A percentile compares a stretch with the other conserved stretches of the same genome.
Conservation (phyloP, 2,329 filamentous ascomycete species). For the Taxawa tesnikishii region DNA sequence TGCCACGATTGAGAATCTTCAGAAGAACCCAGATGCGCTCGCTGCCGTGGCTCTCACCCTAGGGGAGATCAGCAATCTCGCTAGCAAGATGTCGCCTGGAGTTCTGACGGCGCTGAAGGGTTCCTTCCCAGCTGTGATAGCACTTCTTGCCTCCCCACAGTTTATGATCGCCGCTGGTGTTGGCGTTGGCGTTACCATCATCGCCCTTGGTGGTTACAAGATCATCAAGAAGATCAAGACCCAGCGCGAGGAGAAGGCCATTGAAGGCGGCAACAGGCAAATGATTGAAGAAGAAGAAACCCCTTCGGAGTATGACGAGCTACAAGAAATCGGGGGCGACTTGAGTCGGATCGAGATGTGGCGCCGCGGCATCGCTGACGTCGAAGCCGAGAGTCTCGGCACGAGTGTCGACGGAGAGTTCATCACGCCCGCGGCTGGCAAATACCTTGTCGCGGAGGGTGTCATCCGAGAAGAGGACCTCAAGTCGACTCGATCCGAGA, state of each 20-base stretch:
- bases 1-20: slow-evolving; percentile 67
- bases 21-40: slow-evolving; percentile 78
- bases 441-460: slow-evolving; percentile 31
- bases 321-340: slow-evolving; percentile 41
- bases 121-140: slow-evolving; percentile 74
- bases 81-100: slow-evolving; percentile 72
- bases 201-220: slow-evolving; percentile 93
- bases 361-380: slow-evolving; percentile 51
- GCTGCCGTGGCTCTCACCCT: slow-evolving; percentile 88
- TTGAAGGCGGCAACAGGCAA: slow-evolving; percentile 12
- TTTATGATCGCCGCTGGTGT: slow-evolving; percentile 89
- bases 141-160: slow-evolving; percentile 76
- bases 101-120: slow-evolving; percentile 66
- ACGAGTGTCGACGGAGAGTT: slow-evolving; percentile 56
- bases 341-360: slow-evolving; percentile 49
- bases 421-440: slow-evolving; percentile 45
- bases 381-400: slow-evolving; percentile 38
- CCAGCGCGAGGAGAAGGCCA: slow-evolving; percentile 22
- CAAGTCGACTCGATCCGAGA: slow-evolving; percentile 20
- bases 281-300: slow-evolving; percentile 16
- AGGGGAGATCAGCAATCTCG: slow-evolving; percentile 75
- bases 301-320: slow-evolving; percentile 37
- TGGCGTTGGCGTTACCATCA: slow-evolving; percentile 82
- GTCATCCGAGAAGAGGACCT: slow-evolving; percentile 35
- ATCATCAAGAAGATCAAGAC: slow-evolving; percentile 76